Evolutionary conservation across 1,139 yeast genomes (phyloP).

Genomic region (Magnusiomyces tetraspermus): DNA sequence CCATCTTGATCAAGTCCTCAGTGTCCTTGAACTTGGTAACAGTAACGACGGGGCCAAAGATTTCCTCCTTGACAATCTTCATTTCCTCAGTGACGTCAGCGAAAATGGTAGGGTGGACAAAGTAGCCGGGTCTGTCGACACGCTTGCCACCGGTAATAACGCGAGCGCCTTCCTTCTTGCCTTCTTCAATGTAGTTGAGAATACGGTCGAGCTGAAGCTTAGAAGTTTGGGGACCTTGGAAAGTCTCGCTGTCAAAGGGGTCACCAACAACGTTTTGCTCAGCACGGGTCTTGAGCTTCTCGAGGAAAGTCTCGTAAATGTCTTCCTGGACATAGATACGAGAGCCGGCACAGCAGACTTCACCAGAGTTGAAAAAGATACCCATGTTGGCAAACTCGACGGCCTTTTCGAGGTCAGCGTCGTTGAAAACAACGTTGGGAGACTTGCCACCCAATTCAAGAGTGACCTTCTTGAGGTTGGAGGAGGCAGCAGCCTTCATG

Average conservation of each 20-base stretch:
- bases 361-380: conserved; percentile 72
- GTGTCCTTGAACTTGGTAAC: conserved; percentile 61
- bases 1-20: conserved; percentile 60
- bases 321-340: conserved; percentile 69
- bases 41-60: conserved; percentile 79
- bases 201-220: conserved; percentile 66
- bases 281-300: conserved; percentile 47
- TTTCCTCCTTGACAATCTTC: conserved; percentile 71
- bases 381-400: conserved; percentile 49
- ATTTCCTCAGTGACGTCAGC: conserved; percentile 58
- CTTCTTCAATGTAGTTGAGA: conserved; percentile 59
- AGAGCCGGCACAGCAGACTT: conserved; percentile 81
- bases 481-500: conserved; percentile 59
- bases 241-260: conserved; percentile 61
- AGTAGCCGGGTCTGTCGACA: conserved; percentile 55
- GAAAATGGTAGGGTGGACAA: conserved; percentile 71
- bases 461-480: conserved; percentile 67
- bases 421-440: conserved; percentile 67
- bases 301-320: conserved; percentile 56
- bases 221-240: conserved; percentile 85
- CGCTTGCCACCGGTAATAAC: conserved; percentile 73
- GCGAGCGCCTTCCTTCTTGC: conserved; percentile 67
- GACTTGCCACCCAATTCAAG: conserved; percentile 82
- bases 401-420: conserved; percentile 56
- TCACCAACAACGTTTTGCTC: conserved; percentile 46